A percentile compares a stretch with the other conserved stretches of the same genome.
Evolutionary conservation across 768 basidiomycete species (phyloP).

Genomic region (Mycena chlorophos): DNA sequence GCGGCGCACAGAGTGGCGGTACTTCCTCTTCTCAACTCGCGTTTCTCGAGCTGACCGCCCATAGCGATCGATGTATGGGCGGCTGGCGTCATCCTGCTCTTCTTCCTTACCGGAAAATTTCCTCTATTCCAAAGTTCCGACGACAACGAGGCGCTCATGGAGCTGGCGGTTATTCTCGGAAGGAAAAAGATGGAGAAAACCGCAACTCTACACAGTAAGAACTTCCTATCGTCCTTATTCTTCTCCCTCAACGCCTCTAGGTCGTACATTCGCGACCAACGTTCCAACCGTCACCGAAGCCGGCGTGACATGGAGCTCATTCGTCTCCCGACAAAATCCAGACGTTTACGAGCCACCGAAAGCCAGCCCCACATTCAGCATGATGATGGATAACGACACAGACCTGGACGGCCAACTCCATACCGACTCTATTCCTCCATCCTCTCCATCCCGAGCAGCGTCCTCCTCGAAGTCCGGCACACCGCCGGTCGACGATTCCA

Average conservation of each 20-base stretch:
- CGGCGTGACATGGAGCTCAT: conserved; percentile 68
- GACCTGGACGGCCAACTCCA: conserved; percentile 16
- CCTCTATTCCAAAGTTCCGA: conserved; percentile 93
- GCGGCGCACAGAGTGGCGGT: conserved; percentile 91
- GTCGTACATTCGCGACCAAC: conserved; percentile 88
- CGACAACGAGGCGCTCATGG: conserved; percentile 94
- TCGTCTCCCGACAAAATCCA: conserved; percentile 81
- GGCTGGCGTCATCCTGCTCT: conserved; percentile 86
- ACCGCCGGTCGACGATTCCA: conserved; percentile 19
- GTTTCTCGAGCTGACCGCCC: neutral
- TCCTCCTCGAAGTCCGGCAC: conserved; percentile 21
- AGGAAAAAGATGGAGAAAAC: conserved; percentile 78
- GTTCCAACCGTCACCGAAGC: conserved; percentile 72
- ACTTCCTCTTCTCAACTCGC: conserved; percentile 15
- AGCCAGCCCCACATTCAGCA: conserved; percentile 54
- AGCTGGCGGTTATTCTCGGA: conserved; percentile 87
- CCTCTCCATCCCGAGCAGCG: conserved; percentile 22
- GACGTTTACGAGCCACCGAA: conserved; percentile 52
- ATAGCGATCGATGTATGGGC: conserved; percentile 97
- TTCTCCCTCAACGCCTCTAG: conserved; percentile 39
- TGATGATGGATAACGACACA: conserved; percentile 30
- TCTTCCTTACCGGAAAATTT: conserved; percentile 90
- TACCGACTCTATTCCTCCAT: conserved; percentile 30
- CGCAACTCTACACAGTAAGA: conserved; percentile 86
- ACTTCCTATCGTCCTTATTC: conserved; percentile 1